Conservation (phyloP, 148 eudicot species). For the Arctostaphylos glauca region DNA sequence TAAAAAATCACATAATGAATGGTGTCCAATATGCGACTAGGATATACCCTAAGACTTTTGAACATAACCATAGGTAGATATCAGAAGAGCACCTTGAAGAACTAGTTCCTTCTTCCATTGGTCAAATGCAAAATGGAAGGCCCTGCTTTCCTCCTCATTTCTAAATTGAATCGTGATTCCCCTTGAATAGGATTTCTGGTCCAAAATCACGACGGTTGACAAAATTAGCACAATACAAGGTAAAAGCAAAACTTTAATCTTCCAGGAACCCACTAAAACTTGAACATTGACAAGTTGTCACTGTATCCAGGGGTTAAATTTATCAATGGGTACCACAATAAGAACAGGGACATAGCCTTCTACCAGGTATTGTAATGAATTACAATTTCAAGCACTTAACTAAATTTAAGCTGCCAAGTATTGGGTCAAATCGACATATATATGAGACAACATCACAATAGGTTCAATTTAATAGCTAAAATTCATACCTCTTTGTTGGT, state of each 20-base stretch:
- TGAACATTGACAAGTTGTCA: neutral
- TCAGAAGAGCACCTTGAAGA: slow-evolving; percentile 57
- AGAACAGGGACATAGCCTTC: neutral
- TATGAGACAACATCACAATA: neutral
- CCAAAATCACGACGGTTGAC: slow-evolving; percentile 18
- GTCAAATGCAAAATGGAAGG: slow-evolving; percentile 77
- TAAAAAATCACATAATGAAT: neutral
- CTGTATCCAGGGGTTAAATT: neutral
- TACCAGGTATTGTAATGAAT: neutral
- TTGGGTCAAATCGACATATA: neutral
- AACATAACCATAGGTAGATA: neutral
- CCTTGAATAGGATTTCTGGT: slow-evolving; percentile 63
- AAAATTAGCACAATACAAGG: neutral
- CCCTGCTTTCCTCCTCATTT: slow-evolving; percentile 66
- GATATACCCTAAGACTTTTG: neutral
- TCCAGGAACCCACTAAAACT: neutral
- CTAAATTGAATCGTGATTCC: slow-evolving; percentile 67
- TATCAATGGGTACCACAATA: neutral
- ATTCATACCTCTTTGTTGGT: slow-evolving; percentile 50
- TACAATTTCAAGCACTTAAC: neutral
- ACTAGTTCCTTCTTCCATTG: slow-evolving; percentile 67
- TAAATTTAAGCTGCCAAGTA: neutral
- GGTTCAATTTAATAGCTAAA: neutral
- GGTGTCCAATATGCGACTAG: neutral
- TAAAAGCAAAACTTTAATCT: slow-evolving; percentile 4